These are phyloP conservation scores for Albizia julibrissin DNA, from an alignment of 306 rosid genomes.

Conservation along the genomic window DNA sequence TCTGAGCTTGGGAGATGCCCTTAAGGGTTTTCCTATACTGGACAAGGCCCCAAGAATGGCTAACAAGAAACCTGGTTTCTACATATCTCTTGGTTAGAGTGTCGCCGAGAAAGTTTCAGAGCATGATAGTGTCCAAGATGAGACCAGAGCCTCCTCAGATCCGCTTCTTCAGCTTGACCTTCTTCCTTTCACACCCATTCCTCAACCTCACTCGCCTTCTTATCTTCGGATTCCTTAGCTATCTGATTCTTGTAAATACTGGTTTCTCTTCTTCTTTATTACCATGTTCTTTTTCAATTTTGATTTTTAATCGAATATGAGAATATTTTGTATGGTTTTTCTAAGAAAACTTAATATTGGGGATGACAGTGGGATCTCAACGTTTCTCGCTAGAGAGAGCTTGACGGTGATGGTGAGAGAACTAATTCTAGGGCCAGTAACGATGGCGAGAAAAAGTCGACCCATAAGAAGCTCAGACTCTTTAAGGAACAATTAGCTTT, in stretches of 20 bases:
- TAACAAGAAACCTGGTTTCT: slow-evolving; percentile 50
- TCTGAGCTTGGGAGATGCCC: slow-evolving; percentile 74
- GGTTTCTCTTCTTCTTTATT: background rate
- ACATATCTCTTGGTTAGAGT: slow-evolving; percentile 37
- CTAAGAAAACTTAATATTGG: background rate
- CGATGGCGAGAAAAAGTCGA: slow-evolving; percentile 79
- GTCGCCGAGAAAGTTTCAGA: slow-evolving; percentile 21
- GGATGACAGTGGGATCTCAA: background rate
- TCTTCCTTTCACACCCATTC: slow-evolving; percentile 34
- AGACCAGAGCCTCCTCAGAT: slow-evolving; percentile 48
- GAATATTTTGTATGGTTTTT: too few relatives aligned
- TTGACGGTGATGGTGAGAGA: slow-evolving; percentile 57
- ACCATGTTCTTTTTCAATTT: background rate
- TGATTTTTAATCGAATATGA: background rate
- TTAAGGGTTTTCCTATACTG: slow-evolving; percentile 55
- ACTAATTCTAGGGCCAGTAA: slow-evolving; percentile 66
- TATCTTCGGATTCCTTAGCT: slow-evolving; percentile 73
- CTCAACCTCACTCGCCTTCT: slow-evolving; percentile 42
- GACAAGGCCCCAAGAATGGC: slow-evolving; percentile 41
- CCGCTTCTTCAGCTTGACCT: slow-evolving; percentile 64
- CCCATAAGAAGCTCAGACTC: slow-evolving; percentile 86
- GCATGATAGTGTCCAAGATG: slow-evolving; percentile 12
- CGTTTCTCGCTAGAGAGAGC: slow-evolving; percentile 47
- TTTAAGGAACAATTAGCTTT: slow-evolving; percentile 87
- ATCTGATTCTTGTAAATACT: slow-evolving; percentile 50